Evolutionary conservation across 495 filamentous ascomycete genomes (phyloP), one percentile per base, ranked within the genome.

Genomic region (Xylona heveae): DNA sequence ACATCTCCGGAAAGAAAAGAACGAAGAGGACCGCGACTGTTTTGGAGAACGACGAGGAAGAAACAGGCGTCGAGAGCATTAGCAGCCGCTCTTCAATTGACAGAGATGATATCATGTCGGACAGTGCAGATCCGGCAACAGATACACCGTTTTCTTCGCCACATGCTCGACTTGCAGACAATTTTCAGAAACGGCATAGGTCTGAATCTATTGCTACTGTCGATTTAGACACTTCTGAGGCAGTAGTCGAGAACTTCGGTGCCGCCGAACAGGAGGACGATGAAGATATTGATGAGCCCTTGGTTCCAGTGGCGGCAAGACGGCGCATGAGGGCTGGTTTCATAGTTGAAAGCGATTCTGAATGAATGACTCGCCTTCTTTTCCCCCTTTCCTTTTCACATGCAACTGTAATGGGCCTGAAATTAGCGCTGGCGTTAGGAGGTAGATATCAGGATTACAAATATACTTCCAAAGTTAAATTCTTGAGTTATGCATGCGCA

Each of bases 261-360:
- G 13, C 8, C 20, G 31, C 7, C 4, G 31, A 33, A 13, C 8
- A 19, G 10, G 30, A 23, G n/a, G 28, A 21, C 3, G 30, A 33
- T 2, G 35, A 35, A 3, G 35, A 37, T 3, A 24, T 23, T 24
- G 30, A 37, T 9, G 35, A 37, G 5, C 15, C 24, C 17, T 15
- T 20, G 2, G 19, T 19, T 6, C 18, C 26, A 8, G 20, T 5
- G 6, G 28, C 29, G 6, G n/a, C 24, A 9, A 35, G 16, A 12
- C n/a, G 35, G n/a, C 31, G 35, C 22, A 24, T 10, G 24, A 35
- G 20, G 5, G 35, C 19, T 13, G 35, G 35, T 5, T 37, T 37
- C 15, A 18, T 37, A 3, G 19, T 37, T 6, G 35, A 37, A 6
- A 37, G 35, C 15, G 35, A 37, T 16, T 31, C 27, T 4, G 35